A percentile compares a stretch with the other conserved stretches of the same genome.
phyloP scores from a whole-genome alignment of 2,329 filamentous ascomycete genomes.

The Penicillium hordei region DNA sequence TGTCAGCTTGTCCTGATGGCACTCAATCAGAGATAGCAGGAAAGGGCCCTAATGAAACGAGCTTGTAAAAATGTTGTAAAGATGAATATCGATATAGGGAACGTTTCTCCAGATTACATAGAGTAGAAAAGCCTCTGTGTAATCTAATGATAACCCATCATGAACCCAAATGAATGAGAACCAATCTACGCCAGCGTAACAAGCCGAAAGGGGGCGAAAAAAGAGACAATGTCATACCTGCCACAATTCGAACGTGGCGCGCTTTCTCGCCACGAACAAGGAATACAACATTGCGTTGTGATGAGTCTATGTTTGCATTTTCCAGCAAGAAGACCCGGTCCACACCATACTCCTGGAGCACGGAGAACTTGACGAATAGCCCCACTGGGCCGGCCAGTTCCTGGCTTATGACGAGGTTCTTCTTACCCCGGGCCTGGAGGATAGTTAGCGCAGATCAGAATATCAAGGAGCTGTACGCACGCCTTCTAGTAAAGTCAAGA shows the following conservation, averaged over 20 bases:
- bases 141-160: constrained; percentile 59
- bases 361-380: constrained; percentile 91
- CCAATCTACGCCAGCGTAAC: neutral
- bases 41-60: constrained; percentile 47
- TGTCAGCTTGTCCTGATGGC: constrained; percentile 63
- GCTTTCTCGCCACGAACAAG: constrained; percentile 87
- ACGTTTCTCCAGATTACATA: constrained; percentile 56
- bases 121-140: constrained; percentile 52
- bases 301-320: constrained; percentile 91
- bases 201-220: constrained; percentile 11
- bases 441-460: constrained; percentile 22
- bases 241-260: constrained; percentile 78
- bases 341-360: constrained; percentile 93
- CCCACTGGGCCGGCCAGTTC: constrained; percentile 86
- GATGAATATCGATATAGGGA: constrained; percentile 49
- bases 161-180: constrained; percentile 3
- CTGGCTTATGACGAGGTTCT: constrained; percentile 93
- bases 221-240: constrained; percentile 63
- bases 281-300: constrained; percentile 93
- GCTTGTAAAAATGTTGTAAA: constrained; percentile 28
- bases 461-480: constrained; percentile 62
- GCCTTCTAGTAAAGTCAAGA: constrained; percentile 87
- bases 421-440: constrained; percentile 89
- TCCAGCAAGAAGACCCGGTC: constrained; percentile 97
- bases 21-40: constrained; percentile 40